Evolutionary conservation across 352 stramenopile species (phyloP), one percentile per base, ranked within the genome.

Genomic region (Phytophthora quininea): DNA sequence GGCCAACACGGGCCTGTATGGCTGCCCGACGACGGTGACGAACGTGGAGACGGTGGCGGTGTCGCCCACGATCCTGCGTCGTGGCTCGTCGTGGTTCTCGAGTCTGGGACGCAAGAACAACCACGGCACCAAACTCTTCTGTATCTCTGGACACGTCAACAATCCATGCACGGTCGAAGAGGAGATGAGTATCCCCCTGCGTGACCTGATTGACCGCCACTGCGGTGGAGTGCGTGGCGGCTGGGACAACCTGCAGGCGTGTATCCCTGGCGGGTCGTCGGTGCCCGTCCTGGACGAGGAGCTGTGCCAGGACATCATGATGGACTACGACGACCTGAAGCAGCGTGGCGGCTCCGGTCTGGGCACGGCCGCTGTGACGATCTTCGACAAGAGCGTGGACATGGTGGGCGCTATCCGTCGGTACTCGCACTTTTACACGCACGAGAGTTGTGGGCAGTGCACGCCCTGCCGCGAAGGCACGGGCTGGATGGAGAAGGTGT

Each of bases 291-390:
- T 99, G 33, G 97, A 98, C 76, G 97, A 93, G 74, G 86, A 92
- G 63, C 67, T 92, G 55, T 95, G 86, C 73, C 86, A 99, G 70
- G 96, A 99, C 71, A 98, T 98, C 51, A 91, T 99, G 67, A 99
- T 99, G 98, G 98, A 99, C 79, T 99, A 99, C 79, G 98, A 99
- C 84, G 97, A 99, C 74, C 87, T 99, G 51, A 97, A 98, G 73
- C 85, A 93, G 73, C 92, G 91, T 35, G 85, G 87, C 74, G 96
- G 97, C 59, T 99, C 94, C 40, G 97, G 96, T 75, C 84, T 99
- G 27, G 98, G 98, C 56, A 99, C 98, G 45, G 98, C 98, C 19
- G 98, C 97, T 11, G 97, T 99, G 4, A 99, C 97, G 32, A 99
- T 99, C 76, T 99, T 99, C 78, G 98, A 99, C 85, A 98, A 99